Percentiles rank a stretch among this genome's conserved stretches.
These are phyloP conservation scores for Aspergillus sp. DNA, from an alignment of 2,329 filamentous ascomycete genomes.

Conservation along the genomic window DNA sequence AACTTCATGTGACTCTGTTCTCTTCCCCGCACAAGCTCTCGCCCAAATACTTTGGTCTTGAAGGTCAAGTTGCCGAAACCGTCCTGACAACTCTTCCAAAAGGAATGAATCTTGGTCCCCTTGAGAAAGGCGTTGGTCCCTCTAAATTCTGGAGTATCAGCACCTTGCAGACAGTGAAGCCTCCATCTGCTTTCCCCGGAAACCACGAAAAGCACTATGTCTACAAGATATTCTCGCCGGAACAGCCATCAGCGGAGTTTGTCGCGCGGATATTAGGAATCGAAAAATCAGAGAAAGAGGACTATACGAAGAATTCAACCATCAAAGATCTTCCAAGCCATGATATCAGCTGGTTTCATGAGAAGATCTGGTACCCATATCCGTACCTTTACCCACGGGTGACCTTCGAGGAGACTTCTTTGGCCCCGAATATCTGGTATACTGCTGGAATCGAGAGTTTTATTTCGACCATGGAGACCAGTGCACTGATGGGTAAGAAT, in stretches of 20 bases:
- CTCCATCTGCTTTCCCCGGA: conserved; percentile 41
- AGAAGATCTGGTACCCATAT: conserved; percentile 78
- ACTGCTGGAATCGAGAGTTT: conserved; percentile 78
- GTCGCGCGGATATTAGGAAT: conserved; percentile 47
- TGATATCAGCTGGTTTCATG: conserved; percentile 69
- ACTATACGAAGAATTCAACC: conserved; percentile 13
- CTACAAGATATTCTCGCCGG: conserved; percentile 64
- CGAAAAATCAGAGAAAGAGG: conserved; percentile 15
- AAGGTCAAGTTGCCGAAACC: conserved; percentile 58
- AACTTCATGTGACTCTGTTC: conserved; percentile 85
- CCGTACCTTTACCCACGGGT: conserved; percentile 78
- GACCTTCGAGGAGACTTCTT: conserved; percentile 75
- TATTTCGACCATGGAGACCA: conserved; percentile 97
- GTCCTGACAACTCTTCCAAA: conserved; percentile 77
- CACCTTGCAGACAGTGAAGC: conserved; percentile 60
- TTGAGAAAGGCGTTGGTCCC: conserved; percentile 58
- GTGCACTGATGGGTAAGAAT: conserved; percentile 74
- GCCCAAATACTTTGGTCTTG: conserved; percentile 66
- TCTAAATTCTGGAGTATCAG: conserved; percentile 84
- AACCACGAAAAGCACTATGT: conserved; percentile 46
- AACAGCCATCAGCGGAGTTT: conserved; percentile 43
- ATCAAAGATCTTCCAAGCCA: conserved; percentile 32
- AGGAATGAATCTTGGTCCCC: conserved; percentile 37
- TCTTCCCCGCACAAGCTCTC: conserved; percentile 70
- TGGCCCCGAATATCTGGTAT: conserved; percentile 54